Evolutionary conservation across 345 rosid species (phyloP).

Genomic region (Gossypium longicalyx): DNA sequence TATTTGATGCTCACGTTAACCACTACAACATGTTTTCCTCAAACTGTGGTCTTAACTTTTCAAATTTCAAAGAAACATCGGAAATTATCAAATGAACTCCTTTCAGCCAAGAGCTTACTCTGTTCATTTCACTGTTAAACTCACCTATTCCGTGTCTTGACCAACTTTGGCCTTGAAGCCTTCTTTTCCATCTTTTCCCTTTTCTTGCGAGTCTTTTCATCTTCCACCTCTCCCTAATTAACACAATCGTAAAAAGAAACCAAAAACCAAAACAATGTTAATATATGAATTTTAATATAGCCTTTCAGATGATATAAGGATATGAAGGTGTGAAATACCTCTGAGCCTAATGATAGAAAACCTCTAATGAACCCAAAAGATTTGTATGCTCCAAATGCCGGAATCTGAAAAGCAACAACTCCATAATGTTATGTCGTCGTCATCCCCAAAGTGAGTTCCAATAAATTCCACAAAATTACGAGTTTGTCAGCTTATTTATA

Average conservation of each 20-base stretch:
- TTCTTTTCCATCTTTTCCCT: slow-evolving; percentile 91
- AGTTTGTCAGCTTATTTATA: not conserved
- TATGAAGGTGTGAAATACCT: slow-evolving; percentile 36
- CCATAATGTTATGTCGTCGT: not conserved
- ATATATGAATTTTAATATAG: not conserved
- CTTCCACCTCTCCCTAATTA: slow-evolving; percentile 60
- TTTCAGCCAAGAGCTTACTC: not conserved
- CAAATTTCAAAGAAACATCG: not conserved
- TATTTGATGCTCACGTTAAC: not conserved
- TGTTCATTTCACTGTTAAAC: not conserved
- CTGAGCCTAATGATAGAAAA: slow-evolving; percentile 56
- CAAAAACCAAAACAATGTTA: not conserved
- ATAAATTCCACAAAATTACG: not conserved
- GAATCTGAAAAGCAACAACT: slow-evolving; percentile 43
- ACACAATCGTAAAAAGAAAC: slow-evolving; percentile 11
- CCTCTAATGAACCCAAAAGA: slow-evolving; percentile 58
- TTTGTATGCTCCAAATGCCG: slow-evolving; percentile 70
- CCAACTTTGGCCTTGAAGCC: slow-evolving; percentile 59
- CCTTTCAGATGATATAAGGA: not conserved
- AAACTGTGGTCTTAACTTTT: not conserved
- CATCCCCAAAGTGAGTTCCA: not conserved
- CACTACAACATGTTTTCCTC: slow-evolving; percentile 4
- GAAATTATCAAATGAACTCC: not conserved
- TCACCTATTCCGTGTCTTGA: slow-evolving; percentile 59
- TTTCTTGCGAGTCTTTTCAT: slow-evolving; percentile 81